Evolutionary conservation across 2,329 filamentous ascomycete species (phyloP), one percentile per base, ranked within the genome.

Genomic region (Aspergillus caelatus): DNA sequence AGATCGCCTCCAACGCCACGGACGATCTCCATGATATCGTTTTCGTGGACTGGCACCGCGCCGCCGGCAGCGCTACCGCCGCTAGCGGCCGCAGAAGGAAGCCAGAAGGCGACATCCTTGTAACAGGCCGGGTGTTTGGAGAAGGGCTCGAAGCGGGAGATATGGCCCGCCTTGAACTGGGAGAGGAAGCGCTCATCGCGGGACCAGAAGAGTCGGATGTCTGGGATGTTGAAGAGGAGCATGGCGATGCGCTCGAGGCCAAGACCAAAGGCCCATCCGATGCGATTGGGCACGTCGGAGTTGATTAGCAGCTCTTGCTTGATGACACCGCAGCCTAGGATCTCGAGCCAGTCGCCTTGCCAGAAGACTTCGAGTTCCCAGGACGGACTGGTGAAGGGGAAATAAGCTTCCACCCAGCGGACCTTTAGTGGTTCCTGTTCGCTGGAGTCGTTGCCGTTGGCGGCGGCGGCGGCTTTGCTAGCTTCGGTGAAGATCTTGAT

Each of bases 301-400:
- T 91, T 89, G 77, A 87, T 86, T 65, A 95, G 87, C 41, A 99
- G 84, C 32, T 89, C 84, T 77, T 99, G 95, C 76, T 92, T 88
- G 48, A 95, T 90, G 41, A 99, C 88, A 41, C 95, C 95, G 71
- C 90, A 96, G n/a, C 95, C 95, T 1, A 99, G 85, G 5, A 98
- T 89, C 80, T 99, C 95, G 39, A 99, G 88, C 95, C 95, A 99
- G 75, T 96, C 91, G 34, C 92, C 94, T 69, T 91, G 89, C 86
- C 94, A 97, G 83, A 92, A 94, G 11, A 99, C 93, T 75, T 99
- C 95, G 28, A 99, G 85, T 77, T 99, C 95, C 91, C 93, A 99
- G 8, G 91, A 95, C 0, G 95, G 95, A 62, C 90, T 94, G 0
- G 95, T 99, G 77, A 98, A 98, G 45, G 95, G 95, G 80, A 99